Evolutionary conservation across 2,329 filamentous ascomycete species (phyloP).

Genomic region (Gnomoniopsis sp.): DNA sequence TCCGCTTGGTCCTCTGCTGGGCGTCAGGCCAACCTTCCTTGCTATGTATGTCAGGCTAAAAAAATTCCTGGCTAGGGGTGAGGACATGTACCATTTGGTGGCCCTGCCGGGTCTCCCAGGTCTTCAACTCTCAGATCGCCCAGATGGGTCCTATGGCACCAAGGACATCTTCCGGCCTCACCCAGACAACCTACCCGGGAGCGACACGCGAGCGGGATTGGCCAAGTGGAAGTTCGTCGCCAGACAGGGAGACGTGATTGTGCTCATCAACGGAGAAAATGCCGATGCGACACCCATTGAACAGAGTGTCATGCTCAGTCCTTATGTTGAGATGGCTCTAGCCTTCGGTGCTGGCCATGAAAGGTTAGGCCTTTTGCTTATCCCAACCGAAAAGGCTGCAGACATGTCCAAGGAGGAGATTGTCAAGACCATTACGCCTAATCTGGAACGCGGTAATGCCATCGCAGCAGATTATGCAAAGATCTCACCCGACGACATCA

Average conservation of each 20-base stretch:
- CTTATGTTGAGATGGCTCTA: neutral
- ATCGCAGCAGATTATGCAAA: neutral
- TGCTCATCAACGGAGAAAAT: slow-evolving; percentile 37
- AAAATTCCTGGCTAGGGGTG: neutral
- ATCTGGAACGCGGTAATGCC: neutral
- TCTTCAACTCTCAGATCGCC: neutral
- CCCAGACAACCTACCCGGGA: slow-evolving; percentile 19
- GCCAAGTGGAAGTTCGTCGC: slow-evolving; percentile 36
- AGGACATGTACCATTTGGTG: slow-evolving; percentile 1
- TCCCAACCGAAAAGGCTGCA: neutral
- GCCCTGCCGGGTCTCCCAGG: neutral
- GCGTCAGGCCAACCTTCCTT: neutral
- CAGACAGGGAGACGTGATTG: slow-evolving; percentile 35
- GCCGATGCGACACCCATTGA: slow-evolving; percentile 3
- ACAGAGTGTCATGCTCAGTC: neutral
- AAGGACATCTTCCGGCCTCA: slow-evolving; percentile 23
- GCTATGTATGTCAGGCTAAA: neutral
- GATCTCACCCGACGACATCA: neutral
- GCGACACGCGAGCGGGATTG: slow-evolving; percentile 22
- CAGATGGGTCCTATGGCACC: slow-evolving; percentile 6
- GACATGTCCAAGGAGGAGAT: neutral
- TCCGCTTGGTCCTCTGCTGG: neutral
- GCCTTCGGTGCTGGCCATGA: slow-evolving; percentile 7
- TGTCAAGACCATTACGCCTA: neutral
- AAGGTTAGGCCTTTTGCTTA: slow-evolving; percentile 1